Base-by-base conservation (phyloP, 1,284 basidiomycete species). In the Golubevia sp. region DNA sequence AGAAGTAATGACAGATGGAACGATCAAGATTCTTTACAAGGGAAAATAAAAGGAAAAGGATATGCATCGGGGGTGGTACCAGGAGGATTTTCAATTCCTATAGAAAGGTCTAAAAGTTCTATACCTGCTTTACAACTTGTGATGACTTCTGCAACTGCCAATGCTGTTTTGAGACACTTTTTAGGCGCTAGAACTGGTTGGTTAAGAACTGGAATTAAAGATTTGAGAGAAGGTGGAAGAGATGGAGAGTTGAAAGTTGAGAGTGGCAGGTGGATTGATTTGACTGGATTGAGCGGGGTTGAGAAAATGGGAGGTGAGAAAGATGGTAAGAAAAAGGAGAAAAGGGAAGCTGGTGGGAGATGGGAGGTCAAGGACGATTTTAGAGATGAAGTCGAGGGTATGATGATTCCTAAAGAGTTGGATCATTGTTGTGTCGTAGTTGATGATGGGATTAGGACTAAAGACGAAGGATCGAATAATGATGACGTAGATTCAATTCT, bases 151-250 rank as follows among this genome's bases (percentile, higher is more conserved):
- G 80, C 80, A 1, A 83, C 77, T 5, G 79, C 80, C 30, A 81
- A 81, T 55, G 71, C 78, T 18, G 79, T 83, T 7, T 62, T 83
- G 62, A 72, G 80, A 26, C 73, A 83, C 61, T 83, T 81, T 53
- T 66, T 83, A 34, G 77, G 72, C 26, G 76, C 77, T 3, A 68
- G 77, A 4, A 83, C 80, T 1, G 80, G 80, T 24, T 83, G 80
- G 80, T 59, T 81, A 49, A 68, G 79, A 1, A 74, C 75, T 1
- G 77, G 76, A 26, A 66, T 68, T 34, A 69, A 67, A 57, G 74
- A 62, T 73, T 49, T 57, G 55, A 48, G 27, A 25, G 25, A 61
- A 61, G 26, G 61, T 52, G 67, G 63, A n/a, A 62, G 61, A 26
- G n/a, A n/a, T n/a, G n/a, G n/a, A n/a, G n/a, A n/a, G n/a, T n/a